Percentiles rank a stretch among this genome's conserved stretches.
Conservation (phyloP, 148 eudicot genomes). For the Pouteria glomerata region DNA sequence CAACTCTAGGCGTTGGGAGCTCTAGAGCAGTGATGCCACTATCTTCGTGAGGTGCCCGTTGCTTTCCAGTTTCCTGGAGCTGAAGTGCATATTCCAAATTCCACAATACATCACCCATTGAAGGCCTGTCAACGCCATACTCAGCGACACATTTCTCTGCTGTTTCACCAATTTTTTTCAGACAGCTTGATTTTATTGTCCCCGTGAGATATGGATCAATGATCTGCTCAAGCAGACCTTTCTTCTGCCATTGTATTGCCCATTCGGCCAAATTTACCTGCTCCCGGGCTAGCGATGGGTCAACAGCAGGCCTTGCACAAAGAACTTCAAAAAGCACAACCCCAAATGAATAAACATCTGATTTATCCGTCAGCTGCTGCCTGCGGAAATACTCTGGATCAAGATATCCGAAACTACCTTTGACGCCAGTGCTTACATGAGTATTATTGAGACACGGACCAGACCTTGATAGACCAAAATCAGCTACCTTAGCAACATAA, state of each 20-base stretch:
- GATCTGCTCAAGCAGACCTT: conserved; percentile 59
- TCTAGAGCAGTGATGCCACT: conserved; percentile 20
- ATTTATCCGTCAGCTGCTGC: conserved; percentile 87
- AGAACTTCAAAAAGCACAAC: conserved; percentile 88
- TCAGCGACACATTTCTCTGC: conserved; percentile 92
- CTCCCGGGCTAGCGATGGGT: conserved; percentile 70
- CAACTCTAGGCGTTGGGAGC: conserved; percentile 23
- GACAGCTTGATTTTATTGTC: conserved; percentile 49
- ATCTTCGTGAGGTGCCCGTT: conserved; percentile 23
- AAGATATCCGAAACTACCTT: conserved; percentile 93
- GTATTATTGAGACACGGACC: conserved; percentile 88
- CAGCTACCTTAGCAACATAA: conserved; percentile 87
- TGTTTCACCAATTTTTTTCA: conserved; percentile 73
- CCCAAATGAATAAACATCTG: conserved; percentile 91
- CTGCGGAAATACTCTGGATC: conserved; percentile 94
- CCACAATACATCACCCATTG: conserved; percentile 96
- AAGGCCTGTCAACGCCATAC: conserved; percentile 88
- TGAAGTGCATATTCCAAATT: conserved; percentile 80
- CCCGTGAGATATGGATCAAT: conserved; percentile 57
- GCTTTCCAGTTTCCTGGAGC: conserved; percentile 53
- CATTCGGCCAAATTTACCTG: conserved; percentile 91
- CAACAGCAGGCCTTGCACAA: conserved; percentile 93
- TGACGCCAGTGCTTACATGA: conserved; percentile 96
- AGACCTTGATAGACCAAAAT: conserved; percentile 84
- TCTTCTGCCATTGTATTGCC: conserved; percentile 73